These are phyloP conservation scores for Suhomyces kilbournensis DNA, from an alignment of 805 yeast genomes.

Conservation along the genomic window DNA sequence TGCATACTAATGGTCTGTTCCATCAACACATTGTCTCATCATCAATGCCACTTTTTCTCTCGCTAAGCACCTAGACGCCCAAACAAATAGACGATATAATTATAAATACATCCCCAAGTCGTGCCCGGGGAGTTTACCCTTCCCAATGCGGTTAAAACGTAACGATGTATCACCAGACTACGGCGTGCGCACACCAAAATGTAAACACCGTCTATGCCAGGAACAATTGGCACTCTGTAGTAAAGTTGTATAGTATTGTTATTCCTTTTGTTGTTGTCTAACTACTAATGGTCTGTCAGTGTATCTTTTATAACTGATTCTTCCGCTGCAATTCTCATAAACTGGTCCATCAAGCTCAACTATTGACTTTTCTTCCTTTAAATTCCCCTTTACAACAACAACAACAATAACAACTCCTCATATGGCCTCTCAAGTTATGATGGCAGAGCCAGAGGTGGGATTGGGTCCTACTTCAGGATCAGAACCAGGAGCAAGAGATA, in stretches of 20 bases:
- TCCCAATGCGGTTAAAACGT: slow-evolving; percentile 1
- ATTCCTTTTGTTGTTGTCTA: neutral
- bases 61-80: neutral
- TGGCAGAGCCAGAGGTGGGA: slow-evolving; percentile 1
- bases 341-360: neutral
- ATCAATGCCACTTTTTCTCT: neutral
- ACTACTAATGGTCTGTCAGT: neutral
- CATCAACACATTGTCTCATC: neutral
- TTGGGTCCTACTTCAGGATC: slow-evolving; percentile 1
- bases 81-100: slow-evolving; percentile 1
- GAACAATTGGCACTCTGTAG: slow-evolving; percentile 3
- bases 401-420: neutral
- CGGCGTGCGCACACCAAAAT: slow-evolving; percentile 4
- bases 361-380: neutral
- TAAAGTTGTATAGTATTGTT: neutral
- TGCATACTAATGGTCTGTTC: neutral
- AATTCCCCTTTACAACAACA: slow-evolving; percentile 1
- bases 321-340: neutral
- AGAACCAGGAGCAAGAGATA: neutral
- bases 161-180: neutral
- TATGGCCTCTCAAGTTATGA: slow-evolving; percentile 6
- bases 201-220: slow-evolving; percentile 8
- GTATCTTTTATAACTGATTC: slow-evolving; percentile 2
- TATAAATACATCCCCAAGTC: neutral
- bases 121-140: slow-evolving; percentile 3